phyloP scores from a whole-genome alignment of 2,329 filamentous ascomycete species.

The Nannizzia gypsea region DNA sequence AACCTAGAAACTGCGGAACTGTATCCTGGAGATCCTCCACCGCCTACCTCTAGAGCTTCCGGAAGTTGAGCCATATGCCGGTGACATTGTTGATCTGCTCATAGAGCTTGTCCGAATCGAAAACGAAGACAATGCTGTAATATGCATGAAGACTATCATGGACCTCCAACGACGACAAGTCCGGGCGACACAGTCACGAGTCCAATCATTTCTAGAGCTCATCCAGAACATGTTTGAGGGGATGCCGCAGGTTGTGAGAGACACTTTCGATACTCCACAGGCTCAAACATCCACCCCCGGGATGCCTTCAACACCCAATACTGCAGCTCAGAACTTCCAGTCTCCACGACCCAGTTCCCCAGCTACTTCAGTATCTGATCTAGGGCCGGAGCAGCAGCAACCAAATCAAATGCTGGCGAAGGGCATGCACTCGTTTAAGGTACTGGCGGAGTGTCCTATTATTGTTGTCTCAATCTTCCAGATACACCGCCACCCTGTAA shows the following conservation, averaged over 20 bases:
- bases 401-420: slow-evolving; percentile 70
- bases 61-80: slow-evolving; percentile 80
- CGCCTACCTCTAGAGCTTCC: slow-evolving; percentile 63
- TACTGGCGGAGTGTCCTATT: slow-evolving; percentile 92
- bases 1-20: slow-evolving; percentile 71
- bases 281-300: slow-evolving; percentile 39
- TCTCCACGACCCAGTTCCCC: slow-evolving; percentile 85
- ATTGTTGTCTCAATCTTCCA: slow-evolving; percentile 98
- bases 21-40: slow-evolving; percentile 87
- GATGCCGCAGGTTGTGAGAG: slow-evolving; percentile 87
- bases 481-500: slow-evolving; percentile 68
- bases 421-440: slow-evolving; percentile 98
- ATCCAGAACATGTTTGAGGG: slow-evolving; percentile 94
- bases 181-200: slow-evolving; percentile 66
- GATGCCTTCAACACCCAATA: slow-evolving; percentile 42
- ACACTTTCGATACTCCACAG: slow-evolving; percentile 72
- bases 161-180: slow-evolving; percentile 90
- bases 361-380: slow-evolving; percentile 66
- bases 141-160: slow-evolving; percentile 96
- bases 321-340: slow-evolving; percentile 56
- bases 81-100: slow-evolving; percentile 78
- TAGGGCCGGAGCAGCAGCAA: slow-evolving; percentile 72
- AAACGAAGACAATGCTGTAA: slow-evolving; percentile 97
- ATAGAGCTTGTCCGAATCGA: slow-evolving; percentile 81
- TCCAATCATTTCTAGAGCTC: slow-evolving; percentile 78